These are phyloP conservation scores for Malus sieversii DNA, from an alignment of 306 rosid species.

Conservation along the genomic window DNA sequence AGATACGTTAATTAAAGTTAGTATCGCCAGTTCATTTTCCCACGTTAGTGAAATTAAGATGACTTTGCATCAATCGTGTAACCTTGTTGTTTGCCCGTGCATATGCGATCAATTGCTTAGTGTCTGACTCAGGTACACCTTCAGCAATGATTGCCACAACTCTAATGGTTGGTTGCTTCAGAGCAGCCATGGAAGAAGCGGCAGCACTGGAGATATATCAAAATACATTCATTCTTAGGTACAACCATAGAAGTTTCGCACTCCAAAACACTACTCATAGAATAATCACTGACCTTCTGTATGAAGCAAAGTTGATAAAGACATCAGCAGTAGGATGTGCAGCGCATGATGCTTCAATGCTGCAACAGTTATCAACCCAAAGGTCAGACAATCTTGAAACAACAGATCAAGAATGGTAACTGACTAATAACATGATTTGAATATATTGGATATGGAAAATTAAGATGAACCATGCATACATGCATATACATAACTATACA, in stretches of 20 bases:
- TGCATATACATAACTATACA: background rate
- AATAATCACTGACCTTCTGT: slow-evolving; percentile 59
- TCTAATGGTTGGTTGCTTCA: slow-evolving; percentile 93
- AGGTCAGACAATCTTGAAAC: slow-evolving; percentile 21
- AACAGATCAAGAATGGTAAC: background rate
- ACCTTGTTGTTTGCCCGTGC: slow-evolving; percentile 96
- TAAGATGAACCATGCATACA: background rate
- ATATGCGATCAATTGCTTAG: slow-evolving; percentile 90
- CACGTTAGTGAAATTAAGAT: slow-evolving; percentile 2
- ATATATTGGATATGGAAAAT: background rate
- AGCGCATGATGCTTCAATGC: slow-evolving; percentile 90
- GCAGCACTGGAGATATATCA: slow-evolving; percentile 68
- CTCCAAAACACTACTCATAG: background rate
- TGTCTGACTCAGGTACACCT: slow-evolving; percentile 92
- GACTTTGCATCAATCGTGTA: slow-evolving; percentile 15
- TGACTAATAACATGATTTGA: background rate
- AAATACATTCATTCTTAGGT: slow-evolving; percentile 4
- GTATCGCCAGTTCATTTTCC: slow-evolving; percentile 8
- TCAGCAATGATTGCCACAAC: slow-evolving; percentile 97
- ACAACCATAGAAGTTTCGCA: background rate
- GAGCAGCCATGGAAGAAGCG: slow-evolving; percentile 84
- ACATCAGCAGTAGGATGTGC: slow-evolving; percentile 99
- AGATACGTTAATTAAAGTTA: slow-evolving; percentile 19
- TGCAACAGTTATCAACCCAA: slow-evolving; percentile 32
- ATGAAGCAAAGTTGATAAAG: slow-evolving; percentile 96